Evolutionary conservation across 306 rosid genomes (phyloP), one percentile per base, ranked within the genome.

Genomic region (Hippophae rhamnoides): DNA sequence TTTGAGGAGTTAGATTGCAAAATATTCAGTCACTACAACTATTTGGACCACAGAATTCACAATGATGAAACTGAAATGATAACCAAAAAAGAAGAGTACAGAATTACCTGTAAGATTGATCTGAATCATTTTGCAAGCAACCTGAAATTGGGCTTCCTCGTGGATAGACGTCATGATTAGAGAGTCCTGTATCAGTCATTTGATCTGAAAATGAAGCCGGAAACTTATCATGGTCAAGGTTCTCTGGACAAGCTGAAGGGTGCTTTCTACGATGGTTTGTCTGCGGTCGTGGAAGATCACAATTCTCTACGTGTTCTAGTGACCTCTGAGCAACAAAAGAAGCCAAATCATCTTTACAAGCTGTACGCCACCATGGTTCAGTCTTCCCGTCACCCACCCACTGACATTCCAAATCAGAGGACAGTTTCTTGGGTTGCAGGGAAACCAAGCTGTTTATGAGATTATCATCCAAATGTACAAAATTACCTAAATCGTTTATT

Each of bases 251-350:
- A 50, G 77, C 42, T 25, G 69, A 52, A 6, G 60, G 51, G 3
- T 50, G 72, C 57, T 69, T 77, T 52, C 74, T 54, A 53, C 72
- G 50, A 59, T 75, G 71, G 70, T 67, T 80, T 61, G 64, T 59
- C 64, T 68, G 93, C 0, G 95, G 94, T 18, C 59, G 76, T 60
- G 97, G 95, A 70, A 90, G 97, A 75, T 90, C 97, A 67, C 97
- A 90, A 72, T 90, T 90, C 69, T 82, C 86, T 51, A 86, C 46
- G 72, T 69, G 66, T 70, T 77, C 90, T 53, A 78, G 83, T 25
- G 97, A 90, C 60, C 77, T 90, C 68, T 63, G 82, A 68, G 97
- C 90, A 76, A 90, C 95, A 62, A 86, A 77, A 70, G 82, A 80
- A 54, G 90, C 90, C 76, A 90, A 78, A 68, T 82, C 97, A 60